A percentile compares a stretch with the other conserved stretches of the same genome.
Evolutionary conservation across 345 rosid genomes (phyloP).

Genomic region (Linum tenue): DNA sequence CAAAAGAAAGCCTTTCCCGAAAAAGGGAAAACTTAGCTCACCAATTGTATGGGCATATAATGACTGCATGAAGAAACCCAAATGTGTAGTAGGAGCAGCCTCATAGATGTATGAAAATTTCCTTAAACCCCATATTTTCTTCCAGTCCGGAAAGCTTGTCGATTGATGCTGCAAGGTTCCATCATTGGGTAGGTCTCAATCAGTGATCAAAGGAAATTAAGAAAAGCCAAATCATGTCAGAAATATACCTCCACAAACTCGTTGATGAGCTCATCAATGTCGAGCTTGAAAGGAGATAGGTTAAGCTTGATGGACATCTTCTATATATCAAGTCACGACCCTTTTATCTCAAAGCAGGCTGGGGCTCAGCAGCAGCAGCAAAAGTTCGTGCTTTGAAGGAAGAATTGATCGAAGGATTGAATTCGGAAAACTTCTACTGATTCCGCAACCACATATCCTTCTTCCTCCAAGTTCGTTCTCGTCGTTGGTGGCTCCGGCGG

Average conservation of each 20-base stretch:
- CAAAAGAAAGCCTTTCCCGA: background rate
- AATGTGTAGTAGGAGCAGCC: constrained; percentile 37
- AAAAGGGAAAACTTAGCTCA: constrained; percentile 11
- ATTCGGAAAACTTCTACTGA: too few species aligned
- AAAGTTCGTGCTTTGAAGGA: too few species aligned
- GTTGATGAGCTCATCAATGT: constrained; percentile 49
- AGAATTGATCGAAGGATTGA: too few species aligned
- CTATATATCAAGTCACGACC: background rate
- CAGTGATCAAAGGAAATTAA: background rate
- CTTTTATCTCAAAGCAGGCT: too few species aligned
- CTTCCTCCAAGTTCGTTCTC: too few species aligned
- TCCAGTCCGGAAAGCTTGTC: constrained; percentile 46
- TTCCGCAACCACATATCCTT: too few species aligned
- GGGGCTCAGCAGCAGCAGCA: too few species aligned
- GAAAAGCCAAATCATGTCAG: background rate
- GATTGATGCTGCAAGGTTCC: constrained; percentile 28
- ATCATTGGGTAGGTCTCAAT: background rate
- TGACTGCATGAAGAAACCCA: constrained; percentile 62
- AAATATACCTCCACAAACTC: constrained; percentile 40
- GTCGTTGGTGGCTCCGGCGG: too few species aligned
- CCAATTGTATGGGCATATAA: constrained; percentile 50
- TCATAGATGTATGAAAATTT: constrained; percentile 53
- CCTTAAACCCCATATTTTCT: constrained; percentile 49
- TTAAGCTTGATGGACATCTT: background rate
- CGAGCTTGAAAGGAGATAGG: constrained; percentile 47